A percentile compares a stretch with the other conserved stretches of the same genome.
phyloP scores from a whole-genome alignment of 371 early-diverging fungal species.

The Umbelopsis sp. region DNA sequence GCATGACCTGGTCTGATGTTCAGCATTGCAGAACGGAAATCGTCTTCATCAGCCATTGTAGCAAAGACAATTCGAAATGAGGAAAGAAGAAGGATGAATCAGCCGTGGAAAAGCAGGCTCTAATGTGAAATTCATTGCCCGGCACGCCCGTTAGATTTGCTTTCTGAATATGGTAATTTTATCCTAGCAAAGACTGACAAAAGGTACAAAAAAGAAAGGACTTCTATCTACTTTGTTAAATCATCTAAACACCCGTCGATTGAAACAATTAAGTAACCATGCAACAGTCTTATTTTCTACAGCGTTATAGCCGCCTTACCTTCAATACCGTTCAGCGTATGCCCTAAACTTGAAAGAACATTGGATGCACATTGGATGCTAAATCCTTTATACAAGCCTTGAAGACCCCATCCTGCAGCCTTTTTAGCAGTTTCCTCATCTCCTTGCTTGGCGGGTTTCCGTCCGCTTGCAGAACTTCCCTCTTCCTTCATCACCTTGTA shows the following conservation, averaged over 20 bases:
- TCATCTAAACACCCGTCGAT: not conserved
- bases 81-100: not conserved
- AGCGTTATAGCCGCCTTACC: conserved; percentile 32
- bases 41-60: not conserved
- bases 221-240: conserved; percentile 1
- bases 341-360: conserved; percentile 63
- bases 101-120: not conserved
- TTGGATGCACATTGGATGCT: conserved; percentile 70
- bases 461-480: conserved; percentile 50
- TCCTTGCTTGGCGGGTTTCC: conserved; percentile 25
- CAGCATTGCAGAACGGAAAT: conserved; percentile 11
- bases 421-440: conserved; percentile 20
- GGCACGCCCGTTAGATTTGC: not conserved
- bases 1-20: not conserved
- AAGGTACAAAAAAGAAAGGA: not conserved
- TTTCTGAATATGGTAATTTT: conserved; percentile 14
- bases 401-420: conserved; percentile 59
- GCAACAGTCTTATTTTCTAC: no score
- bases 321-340: conserved; percentile 59
- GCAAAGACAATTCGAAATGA: not conserved
- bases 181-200: not conserved
- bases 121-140: conserved; percentile 4
- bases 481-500: conserved; percentile 86
- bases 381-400: conserved; percentile 82
- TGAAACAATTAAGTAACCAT: no score